A percentile compares a stretch with the other conserved stretches of the same genome.
These are phyloP conservation scores for Gynandropsis gynandra DNA, from an alignment of 345 rosid genomes.

Conservation along the genomic window DNA sequence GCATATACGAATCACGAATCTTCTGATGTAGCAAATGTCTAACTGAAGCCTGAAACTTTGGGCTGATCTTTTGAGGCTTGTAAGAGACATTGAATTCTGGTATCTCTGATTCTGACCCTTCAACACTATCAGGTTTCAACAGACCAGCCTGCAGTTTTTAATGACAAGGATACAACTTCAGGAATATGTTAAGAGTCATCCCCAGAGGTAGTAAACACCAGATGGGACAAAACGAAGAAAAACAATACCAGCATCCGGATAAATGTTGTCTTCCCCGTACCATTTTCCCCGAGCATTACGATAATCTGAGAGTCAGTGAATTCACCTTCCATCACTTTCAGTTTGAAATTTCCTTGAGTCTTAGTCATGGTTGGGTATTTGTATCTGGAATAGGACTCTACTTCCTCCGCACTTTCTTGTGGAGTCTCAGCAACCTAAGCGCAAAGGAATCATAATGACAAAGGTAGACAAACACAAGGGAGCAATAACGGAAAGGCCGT, in stretches of 20 bases:
- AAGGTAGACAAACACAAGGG: neutral
- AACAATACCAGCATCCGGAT: constrained; percentile 79
- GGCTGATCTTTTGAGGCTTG: constrained; percentile 85
- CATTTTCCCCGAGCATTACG: constrained; percentile 89
- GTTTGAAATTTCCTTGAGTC: constrained; percentile 64
- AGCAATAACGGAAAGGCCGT: neutral
- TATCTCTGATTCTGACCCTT: constrained; percentile 60
- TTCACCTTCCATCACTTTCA: constrained; percentile 73
- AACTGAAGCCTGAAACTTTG: constrained; percentile 52
- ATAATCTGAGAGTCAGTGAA: constrained; percentile 86
- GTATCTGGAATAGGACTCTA: constrained; percentile 81
- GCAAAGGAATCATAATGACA: constrained; percentile 12
- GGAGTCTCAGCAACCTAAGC: constrained; percentile 83
- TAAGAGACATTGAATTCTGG: constrained; percentile 90
- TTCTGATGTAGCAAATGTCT: constrained; percentile 65
- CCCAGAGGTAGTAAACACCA: neutral
- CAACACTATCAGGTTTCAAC: constrained; percentile 56
- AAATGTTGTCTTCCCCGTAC: constrained; percentile 89
- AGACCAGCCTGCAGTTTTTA: constrained; percentile 57
- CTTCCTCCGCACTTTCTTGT: constrained; percentile 62
- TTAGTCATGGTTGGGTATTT: constrained; percentile 76
- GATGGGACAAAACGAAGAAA: neutral
- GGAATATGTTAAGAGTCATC: neutral
- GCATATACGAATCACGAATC: constrained; percentile 69
- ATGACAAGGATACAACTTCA: constrained; percentile 6